These are phyloP conservation scores for Coprinopsis sp. DNA, from an alignment of 768 basidiomycete genomes.

Conservation along the genomic window DNA sequence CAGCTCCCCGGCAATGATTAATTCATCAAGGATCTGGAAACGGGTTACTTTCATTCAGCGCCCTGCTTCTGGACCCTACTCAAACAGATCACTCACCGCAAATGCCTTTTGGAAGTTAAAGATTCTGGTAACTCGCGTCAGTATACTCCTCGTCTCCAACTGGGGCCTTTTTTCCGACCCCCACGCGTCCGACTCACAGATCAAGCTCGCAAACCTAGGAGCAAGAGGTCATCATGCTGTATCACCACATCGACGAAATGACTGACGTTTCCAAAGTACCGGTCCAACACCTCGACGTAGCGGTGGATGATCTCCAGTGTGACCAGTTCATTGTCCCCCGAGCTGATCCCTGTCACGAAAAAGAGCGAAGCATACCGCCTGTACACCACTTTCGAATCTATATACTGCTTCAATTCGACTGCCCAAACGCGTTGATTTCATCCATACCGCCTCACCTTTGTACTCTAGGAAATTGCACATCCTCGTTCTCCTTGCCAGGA, in stretches of 20 bases:
- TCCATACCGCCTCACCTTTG: slow-evolving; percentile 62
- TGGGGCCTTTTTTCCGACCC: slow-evolving; percentile 1
- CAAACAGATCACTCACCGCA: slow-evolving; percentile 47
- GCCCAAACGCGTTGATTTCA: slow-evolving; percentile 2
- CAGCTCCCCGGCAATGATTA: slow-evolving; percentile 95
- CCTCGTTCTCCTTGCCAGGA: slow-evolving; percentile 87
- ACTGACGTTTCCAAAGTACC: slow-evolving; percentile 90
- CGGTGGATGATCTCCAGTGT: slow-evolving; percentile 95
- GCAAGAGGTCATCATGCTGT: slow-evolving; percentile 26
- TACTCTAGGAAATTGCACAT: slow-evolving; percentile 99
- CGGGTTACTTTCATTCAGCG: slow-evolving; percentile 4
- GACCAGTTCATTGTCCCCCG: slow-evolving; percentile 87
- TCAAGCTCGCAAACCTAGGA: slow-evolving; percentile 90
- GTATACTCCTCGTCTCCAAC: not conserved
- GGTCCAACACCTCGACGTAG: slow-evolving; percentile 89
- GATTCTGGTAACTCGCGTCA: slow-evolving; percentile 50
- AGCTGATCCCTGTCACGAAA: slow-evolving; percentile 88
- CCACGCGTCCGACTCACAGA: slow-evolving; percentile 51
- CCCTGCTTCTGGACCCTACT: slow-evolving; percentile 4
- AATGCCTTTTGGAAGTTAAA: slow-evolving; percentile 99
- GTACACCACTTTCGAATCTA: slow-evolving; percentile 89
- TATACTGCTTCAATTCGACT: not conserved
- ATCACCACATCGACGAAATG: not conserved
- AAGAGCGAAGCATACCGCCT: slow-evolving; percentile 95
- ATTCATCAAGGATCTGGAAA: slow-evolving; percentile 82